A percentile compares a stretch with the other conserved stretches of the same genome.
phyloP scores from a whole-genome alignment of 805 yeast species.

The Metschnikowia sp. region DNA sequence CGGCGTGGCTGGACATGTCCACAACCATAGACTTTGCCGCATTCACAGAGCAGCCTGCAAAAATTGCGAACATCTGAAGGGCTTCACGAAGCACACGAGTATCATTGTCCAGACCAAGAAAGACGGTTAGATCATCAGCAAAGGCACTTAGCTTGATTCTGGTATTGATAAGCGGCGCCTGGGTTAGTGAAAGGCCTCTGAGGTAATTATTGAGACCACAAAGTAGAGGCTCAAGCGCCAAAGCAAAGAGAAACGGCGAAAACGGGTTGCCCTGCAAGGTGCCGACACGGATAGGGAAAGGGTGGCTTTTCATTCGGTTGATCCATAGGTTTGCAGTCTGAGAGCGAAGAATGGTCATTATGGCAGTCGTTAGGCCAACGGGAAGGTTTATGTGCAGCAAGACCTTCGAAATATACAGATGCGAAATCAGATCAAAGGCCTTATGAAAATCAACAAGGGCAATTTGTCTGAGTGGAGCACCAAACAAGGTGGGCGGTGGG shows the following conservation, averaged over 20 bases:
- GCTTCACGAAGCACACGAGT: background rate
- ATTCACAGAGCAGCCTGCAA: background rate
- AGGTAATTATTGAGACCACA: background rate
- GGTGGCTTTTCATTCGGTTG: background rate
- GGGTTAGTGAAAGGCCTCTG: background rate
- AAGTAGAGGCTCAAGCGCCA: background rate
- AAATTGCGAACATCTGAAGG: background rate
- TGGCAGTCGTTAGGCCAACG: background rate
- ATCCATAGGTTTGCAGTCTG: background rate
- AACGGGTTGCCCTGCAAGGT: background rate
- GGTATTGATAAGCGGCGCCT: background rate
- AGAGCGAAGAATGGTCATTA: background rate
- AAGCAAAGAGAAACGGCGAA: slow-evolving; percentile 1
- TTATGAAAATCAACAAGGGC: background rate
- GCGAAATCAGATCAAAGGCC: background rate
- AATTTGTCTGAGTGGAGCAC: background rate
- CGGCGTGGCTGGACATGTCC: background rate
- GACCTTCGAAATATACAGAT: background rate
- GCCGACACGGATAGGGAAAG: background rate
- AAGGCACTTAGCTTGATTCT: background rate
- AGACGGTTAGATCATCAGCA: slow-evolving; percentile 3
- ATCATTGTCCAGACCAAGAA: background rate
- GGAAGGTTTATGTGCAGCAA: background rate
- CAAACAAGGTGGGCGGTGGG: too few species aligned
- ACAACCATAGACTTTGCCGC: background rate